Conservation (phyloP, 2,329 filamentous ascomycete genomes). For the Colletotrichum horii region DNA sequence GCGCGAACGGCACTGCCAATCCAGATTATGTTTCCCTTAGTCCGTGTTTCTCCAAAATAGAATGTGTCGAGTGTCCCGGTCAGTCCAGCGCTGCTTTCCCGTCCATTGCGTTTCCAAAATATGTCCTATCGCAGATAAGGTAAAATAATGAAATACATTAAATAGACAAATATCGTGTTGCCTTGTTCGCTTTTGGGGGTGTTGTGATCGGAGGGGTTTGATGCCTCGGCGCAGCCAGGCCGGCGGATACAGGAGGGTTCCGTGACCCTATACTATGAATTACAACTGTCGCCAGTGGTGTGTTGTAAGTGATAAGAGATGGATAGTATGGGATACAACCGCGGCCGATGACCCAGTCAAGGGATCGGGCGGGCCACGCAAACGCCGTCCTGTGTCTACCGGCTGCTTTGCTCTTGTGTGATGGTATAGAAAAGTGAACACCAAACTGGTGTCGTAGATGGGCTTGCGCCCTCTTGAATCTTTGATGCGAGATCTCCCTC, state of each 20-base stretch:
- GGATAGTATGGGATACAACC: not conserved
- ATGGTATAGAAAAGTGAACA: not conserved
- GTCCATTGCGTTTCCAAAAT: not conserved
- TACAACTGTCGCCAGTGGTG: constrained; percentile 3
- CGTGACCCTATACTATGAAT: not conserved
- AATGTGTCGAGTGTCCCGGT: not conserved
- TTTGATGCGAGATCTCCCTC: constrained; percentile 6
- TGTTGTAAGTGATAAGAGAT: not conserved
- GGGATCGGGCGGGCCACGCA: not conserved
- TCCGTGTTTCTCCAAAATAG: not conserved
- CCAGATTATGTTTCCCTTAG: not conserved
- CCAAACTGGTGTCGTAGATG: not conserved
- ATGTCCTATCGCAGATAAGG: constrained; percentile 3
- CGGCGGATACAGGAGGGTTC: not conserved
- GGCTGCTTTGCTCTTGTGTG: not conserved
- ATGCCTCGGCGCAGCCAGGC: constrained; percentile 8
- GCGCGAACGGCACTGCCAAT: constrained; percentile 12
- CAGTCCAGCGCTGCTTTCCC: constrained; percentile 6
- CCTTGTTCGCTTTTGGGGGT: not conserved
- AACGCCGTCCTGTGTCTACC: constrained; percentile 12
- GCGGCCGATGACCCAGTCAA: not conserved
- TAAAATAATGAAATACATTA: not conserved
- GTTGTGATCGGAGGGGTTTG: not conserved
- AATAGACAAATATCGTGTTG: not conserved
- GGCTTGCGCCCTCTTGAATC: constrained; percentile 20